Evolutionary conservation across 306 rosid species (phyloP), one percentile per base, ranked within the genome.

Genomic region (Astragalus glycyphyllos): DNA sequence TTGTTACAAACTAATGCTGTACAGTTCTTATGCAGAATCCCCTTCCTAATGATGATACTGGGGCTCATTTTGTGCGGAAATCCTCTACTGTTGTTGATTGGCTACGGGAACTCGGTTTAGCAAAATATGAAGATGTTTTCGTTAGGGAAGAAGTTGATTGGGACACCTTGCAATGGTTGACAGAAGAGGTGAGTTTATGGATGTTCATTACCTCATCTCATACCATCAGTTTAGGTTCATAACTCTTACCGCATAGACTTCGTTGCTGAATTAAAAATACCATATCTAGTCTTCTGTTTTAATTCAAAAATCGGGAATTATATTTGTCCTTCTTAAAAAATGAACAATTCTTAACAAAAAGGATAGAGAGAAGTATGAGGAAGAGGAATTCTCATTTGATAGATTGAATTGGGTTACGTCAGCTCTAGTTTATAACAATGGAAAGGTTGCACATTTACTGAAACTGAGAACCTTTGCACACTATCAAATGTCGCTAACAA

Each of bases 91-190:
- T 90, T 64, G 79, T 83, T 41, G 85, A 78, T 71, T 93, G 96
- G 97, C 80, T 90, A 16, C 82, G 73, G 0, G 68, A 61, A 46
- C 83, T 90, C 1, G 94, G 96, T 10, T 87, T 93, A 48, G 88
- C 54, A 12, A 90, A 83, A 71, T 93, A 93, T 32, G 89, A 80
- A 61, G 87, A 81, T 58, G 62, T 76, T 78, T 93, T 93, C 66
- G 79, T 83, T 26, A 79, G 84, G 64, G 98, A 93, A 76, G 98
- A 93, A 84, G 87, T 93, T 72, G 96, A 90, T 69, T 90, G 90
- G 94, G 85, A 88, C 11, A 56, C 96, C 9, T 60, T 93, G 59
- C 87, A 84, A 38, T 93, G 97, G 86, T 79, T 90, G 42, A 85
- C 89, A 2, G 94, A 90, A 70, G 98, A 93, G 97, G 98, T 93